Base-by-base conservation (phyloP, 106 monocot species). In the Allium sativum region DNA sequence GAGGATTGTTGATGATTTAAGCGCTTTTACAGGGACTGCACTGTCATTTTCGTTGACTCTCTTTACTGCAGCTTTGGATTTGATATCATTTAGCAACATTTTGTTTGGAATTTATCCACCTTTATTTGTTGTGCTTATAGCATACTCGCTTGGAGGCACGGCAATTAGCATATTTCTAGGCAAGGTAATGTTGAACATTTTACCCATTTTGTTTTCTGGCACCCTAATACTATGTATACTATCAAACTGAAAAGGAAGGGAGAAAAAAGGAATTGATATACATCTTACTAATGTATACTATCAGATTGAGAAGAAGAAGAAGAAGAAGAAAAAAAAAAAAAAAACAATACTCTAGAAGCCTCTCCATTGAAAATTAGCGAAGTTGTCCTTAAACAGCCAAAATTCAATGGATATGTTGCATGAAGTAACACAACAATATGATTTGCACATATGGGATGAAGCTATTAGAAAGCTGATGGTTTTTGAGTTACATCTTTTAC, bases 31-130 rank as follows among this genome's bases (percentile, higher is more conserved):
- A 54, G 84, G 87, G 53, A 96, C 82, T n/a, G 84, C 95, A 68
- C 84, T 96, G 77, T 21, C 78, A 18, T 90, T 96, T 78, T 87
- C 95, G 56, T 77, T 96, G 79, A 84, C 79, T 57, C 68, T 90
- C 12, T 90, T 96, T 58, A 90, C 84, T 76, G 90, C 95, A 60
- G 79, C 81, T 21, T 75, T 96, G 16, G 95, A 96, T 73, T 74
- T 96, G 72, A 72, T 96, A 77, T 96, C 95, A 54, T 90, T 96
- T 76, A 96, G 95, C 59, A 91, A 83, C 51, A 91, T 91, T 50
- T 62, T 91, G 10, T 86, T 73, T 72, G 86, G 90, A 40, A 87
- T 96, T 54, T 96, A 90, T 78, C 95, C 95, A 58, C 95, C 90
- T 68, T 68, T 96, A 17, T 96, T 96, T 74, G 44, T 87, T 69